phyloP scores from a whole-genome alignment of 805 yeast genomes.

The Lachancea sp. region DNA sequence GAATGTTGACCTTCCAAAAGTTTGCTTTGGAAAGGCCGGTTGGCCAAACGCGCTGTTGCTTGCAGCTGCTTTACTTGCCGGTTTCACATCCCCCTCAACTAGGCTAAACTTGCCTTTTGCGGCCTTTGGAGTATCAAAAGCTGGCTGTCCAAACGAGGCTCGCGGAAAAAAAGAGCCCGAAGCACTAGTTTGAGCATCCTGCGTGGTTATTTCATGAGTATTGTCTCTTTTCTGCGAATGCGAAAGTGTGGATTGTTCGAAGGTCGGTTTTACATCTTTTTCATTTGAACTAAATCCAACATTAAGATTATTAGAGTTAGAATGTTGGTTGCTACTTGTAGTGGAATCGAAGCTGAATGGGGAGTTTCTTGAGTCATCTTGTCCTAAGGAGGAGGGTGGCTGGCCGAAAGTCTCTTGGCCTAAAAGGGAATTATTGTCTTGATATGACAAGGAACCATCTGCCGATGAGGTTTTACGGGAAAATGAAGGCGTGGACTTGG shows the following conservation, averaged over 20 bases:
- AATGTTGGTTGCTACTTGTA: not conserved
- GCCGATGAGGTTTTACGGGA: not conserved
- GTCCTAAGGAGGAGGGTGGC: conserved; percentile 12
- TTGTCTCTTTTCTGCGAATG: not conserved
- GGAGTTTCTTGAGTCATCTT: not conserved
- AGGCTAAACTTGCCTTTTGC: not conserved
- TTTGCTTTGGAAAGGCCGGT: conserved; percentile 14
- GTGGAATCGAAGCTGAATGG: not conserved
- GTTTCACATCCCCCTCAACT: not conserved
- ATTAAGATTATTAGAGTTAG: not conserved
- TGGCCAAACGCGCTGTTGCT: not conserved
- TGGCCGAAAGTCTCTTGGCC: conserved; percentile 18
- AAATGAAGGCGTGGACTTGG: not conserved
- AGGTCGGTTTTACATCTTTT: not conserved
- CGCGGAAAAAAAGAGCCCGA: not conserved
- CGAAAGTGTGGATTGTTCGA: not conserved
- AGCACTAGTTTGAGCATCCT: not conserved
- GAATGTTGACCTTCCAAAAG: conserved; percentile 14
- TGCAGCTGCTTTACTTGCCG: not conserved
- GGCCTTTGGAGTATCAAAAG: not conserved
- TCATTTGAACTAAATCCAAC: not conserved
- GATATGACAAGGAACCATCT: too few species aligned
- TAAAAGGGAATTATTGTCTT: conserved; percentile 14
- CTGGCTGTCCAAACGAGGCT: conserved; percentile 1
- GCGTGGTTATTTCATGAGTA: not conserved